Conservation (phyloP, 139 green algal genomes). For the Coccomyxa sp. region DNA sequence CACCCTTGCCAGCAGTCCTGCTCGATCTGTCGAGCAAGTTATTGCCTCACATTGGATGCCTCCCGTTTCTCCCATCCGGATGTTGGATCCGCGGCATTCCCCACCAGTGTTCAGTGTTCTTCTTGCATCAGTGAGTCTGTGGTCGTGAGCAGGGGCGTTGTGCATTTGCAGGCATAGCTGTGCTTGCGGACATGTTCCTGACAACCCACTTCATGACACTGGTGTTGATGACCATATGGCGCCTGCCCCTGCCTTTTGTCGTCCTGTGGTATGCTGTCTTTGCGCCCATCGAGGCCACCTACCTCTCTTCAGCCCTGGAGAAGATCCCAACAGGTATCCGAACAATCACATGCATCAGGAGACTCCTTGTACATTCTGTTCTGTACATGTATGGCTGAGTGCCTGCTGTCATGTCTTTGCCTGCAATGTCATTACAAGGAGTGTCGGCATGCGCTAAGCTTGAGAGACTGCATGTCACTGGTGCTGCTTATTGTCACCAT, state of each 20-base stretch:
- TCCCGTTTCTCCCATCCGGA: no score
- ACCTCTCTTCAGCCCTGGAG: conserved; percentile 27
- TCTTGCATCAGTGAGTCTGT: neutral
- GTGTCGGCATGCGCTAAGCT: neutral
- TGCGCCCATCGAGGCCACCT: conserved; percentile 27
- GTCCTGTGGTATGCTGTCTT: conserved; percentile 26
- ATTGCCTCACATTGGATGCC: no score
- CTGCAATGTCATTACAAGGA: neutral
- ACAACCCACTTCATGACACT: conserved; percentile 34
- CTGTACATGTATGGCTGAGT: neutral
- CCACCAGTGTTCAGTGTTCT: no score
- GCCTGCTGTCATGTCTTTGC: neutral
- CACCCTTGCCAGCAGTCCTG: neutral
- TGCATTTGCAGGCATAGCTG: conserved; percentile 29
- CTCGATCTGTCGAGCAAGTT: no score
- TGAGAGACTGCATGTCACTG: neutral
- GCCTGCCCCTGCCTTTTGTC: neutral
- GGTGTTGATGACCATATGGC: conserved; percentile 31
- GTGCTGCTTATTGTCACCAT: neutral
- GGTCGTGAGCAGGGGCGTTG: neutral
- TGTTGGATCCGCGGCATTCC: no score
- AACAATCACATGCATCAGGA: neutral
- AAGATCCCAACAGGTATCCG: conserved; percentile 35
- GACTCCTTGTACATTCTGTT: neutral
- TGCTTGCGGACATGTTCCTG: conserved; percentile 45